Percentiles rank a stretch among this genome's conserved stretches.
Conservation (phyloP, 2,329 filamentous ascomycete species). For the Fusarium mexicanum region DNA sequence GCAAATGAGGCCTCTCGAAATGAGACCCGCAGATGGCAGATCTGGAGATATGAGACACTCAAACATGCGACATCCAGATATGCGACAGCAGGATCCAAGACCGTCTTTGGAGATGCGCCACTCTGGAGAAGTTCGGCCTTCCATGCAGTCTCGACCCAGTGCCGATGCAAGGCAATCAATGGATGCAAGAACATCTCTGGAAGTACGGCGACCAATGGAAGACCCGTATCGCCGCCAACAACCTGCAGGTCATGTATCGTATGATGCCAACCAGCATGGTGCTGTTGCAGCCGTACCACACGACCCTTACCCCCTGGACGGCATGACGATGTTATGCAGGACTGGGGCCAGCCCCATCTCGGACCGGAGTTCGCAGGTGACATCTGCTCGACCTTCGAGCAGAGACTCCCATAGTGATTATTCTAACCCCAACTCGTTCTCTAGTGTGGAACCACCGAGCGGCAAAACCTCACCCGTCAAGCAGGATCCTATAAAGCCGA, state of each 20-base stretch:
- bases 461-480: conserved; percentile 80
- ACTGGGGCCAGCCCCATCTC: conserved; percentile 73
- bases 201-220: conserved; percentile 38
- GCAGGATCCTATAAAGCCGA: conserved; percentile 52
- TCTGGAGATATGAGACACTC: conserved; percentile 15
- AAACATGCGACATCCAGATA: conserved; percentile 15
- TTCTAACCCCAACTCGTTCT: conserved; percentile 88
- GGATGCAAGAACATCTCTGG: conserved; percentile 36
- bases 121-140: conserved; percentile 28
- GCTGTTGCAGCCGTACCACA: conserved; percentile 79
- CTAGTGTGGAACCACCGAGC: conserved; percentile 82
- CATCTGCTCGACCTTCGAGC: conserved; percentile 79
- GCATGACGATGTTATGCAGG: conserved; percentile 97
- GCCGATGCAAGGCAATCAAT: conserved; percentile 27
- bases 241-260: conserved; percentile 36
- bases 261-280: conserved; percentile 64
- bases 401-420: conserved; percentile 91
- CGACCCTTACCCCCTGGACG: conserved; percentile 92
- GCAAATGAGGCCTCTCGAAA: conserved; percentile 20
- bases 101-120: conserved; percentile 32
- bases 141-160: conserved; percentile 22
- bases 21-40: conserved; percentile 11
- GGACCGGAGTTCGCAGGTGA: conserved; percentile 62
- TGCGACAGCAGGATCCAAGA: conserved; percentile 25
- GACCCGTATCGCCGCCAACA: conserved; percentile 40